Conservation (phyloP, 208 protist genomes). For the Angomonas ambiguus region DNA sequence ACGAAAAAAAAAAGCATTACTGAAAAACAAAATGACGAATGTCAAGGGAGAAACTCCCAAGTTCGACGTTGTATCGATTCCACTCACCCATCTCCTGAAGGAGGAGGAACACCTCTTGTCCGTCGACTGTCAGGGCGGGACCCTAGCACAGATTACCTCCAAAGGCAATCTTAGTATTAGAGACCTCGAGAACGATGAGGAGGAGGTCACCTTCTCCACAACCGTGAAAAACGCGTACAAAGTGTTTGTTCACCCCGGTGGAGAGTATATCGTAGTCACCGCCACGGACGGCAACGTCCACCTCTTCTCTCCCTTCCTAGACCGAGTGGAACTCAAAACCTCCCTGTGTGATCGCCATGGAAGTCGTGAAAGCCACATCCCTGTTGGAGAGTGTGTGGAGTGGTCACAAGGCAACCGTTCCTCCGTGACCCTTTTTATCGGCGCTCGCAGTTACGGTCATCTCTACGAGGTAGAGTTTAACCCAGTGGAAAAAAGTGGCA, state of each 20-base stretch:
- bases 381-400: background rate
- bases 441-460: background rate
- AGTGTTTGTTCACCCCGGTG: slow-evolving; percentile 69
- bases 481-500: background rate
- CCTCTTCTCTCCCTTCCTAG: slow-evolving; percentile 35
- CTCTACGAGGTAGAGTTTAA: background rate
- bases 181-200: slow-evolving; percentile 35
- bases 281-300: slow-evolving; percentile 57
- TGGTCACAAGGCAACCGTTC: background rate
- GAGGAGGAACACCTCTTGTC: slow-evolving; percentile 27
- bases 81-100: slow-evolving; percentile 21
- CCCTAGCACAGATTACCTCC: slow-evolving; percentile 44
- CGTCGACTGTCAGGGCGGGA: slow-evolving; percentile 58
- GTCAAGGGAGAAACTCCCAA: slow-evolving; percentile 14
- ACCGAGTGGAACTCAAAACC: background rate
- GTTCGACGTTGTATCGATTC: slow-evolving; percentile 29
- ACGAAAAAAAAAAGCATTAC: background rate
- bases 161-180: slow-evolving; percentile 42
- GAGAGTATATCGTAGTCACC: slow-evolving; percentile 37
- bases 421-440: background rate
- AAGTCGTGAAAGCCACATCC: background rate
- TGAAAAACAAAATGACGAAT: background rate
- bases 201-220: background rate
- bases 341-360: background rate
- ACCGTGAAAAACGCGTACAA: slow-evolving; percentile 53